These are phyloP conservation scores for Circinella minor DNA, from an alignment of 371 early-diverging fungal species.

Conservation along the genomic window DNA sequence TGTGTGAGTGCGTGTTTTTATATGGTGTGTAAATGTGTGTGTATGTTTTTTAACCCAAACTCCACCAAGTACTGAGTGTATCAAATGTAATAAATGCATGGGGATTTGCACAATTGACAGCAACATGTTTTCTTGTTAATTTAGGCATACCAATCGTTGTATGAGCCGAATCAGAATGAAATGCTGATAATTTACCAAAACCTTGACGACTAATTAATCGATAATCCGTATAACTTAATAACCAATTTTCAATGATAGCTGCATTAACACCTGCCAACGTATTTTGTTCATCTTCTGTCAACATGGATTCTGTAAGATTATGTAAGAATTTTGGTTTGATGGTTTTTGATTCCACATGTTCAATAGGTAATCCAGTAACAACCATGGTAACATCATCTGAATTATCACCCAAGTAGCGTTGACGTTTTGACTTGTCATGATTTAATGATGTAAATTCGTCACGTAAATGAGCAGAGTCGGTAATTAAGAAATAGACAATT, in stretches of 20 bases:
- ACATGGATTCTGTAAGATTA: conserved; percentile 1
- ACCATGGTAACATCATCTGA: conserved; percentile 37
- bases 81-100: conserved; percentile 32
- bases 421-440: conserved; percentile 22
- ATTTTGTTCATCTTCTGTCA: conserved; percentile 25
- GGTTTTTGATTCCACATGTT: conserved; percentile 51
- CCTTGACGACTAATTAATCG: conserved; percentile 53
- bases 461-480: conserved; percentile 46
- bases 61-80: conserved; percentile 37
- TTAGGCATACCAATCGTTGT: conserved; percentile 37
- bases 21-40: too few species aligned
- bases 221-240: conserved; percentile 53
- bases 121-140: conserved; percentile 24
- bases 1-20: too few species aligned
- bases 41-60: conserved; percentile 22
- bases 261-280: conserved; percentile 45
- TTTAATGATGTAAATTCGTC: conserved; percentile 47
- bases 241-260: conserved; percentile 59
- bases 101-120: conserved; percentile 31
- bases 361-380: conserved; percentile 54
- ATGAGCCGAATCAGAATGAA: conserved; percentile 25
- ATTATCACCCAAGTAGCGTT: conserved; percentile 27
- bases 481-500: conserved; percentile 50
- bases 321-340: conserved; percentile 27
- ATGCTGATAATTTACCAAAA: conserved; percentile 54